phyloP scores from a whole-genome alignment of 148 eudicot genomes.

The Persicaria maculosa region DNA sequence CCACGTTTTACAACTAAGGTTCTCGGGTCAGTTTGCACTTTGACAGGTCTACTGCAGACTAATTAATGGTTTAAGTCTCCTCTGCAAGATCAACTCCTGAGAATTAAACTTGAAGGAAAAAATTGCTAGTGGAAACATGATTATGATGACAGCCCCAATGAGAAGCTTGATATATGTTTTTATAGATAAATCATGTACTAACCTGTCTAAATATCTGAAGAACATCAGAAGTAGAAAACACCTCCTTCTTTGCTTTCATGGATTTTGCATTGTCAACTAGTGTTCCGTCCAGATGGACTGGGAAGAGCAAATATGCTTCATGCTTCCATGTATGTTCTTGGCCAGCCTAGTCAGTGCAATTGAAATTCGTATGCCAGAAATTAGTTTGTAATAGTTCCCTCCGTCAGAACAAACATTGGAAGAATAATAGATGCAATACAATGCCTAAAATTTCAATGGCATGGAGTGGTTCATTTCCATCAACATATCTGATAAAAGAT shows the following conservation, averaged over 20 bases:
- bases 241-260: conserved; percentile 79
- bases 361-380: too few relatives aligned
- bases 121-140: not conserved
- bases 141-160: not conserved
- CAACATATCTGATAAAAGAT: not conserved
- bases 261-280: conserved; percentile 59
- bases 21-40: too few relatives aligned
- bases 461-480: not conserved
- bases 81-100: not conserved
- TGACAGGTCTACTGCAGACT: not conserved
- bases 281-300: conserved; percentile 90
- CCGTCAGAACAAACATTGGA: not conserved
- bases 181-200: not conserved
- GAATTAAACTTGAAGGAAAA: not conserved
- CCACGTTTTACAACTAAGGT: too few relatives aligned
- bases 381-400: not conserved
- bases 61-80: not conserved
- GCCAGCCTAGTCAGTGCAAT: conserved; percentile 36
- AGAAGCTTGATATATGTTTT: not conserved
- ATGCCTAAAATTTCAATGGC: not conserved
- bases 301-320: conserved; percentile 94
- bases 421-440: not conserved
- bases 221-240: conserved; percentile 75
- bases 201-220: conserved; percentile 95
- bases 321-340: conserved; percentile 81